Base-by-base conservation (phyloP, 441 rosid genomes). In the Populus hybrid region DNA sequence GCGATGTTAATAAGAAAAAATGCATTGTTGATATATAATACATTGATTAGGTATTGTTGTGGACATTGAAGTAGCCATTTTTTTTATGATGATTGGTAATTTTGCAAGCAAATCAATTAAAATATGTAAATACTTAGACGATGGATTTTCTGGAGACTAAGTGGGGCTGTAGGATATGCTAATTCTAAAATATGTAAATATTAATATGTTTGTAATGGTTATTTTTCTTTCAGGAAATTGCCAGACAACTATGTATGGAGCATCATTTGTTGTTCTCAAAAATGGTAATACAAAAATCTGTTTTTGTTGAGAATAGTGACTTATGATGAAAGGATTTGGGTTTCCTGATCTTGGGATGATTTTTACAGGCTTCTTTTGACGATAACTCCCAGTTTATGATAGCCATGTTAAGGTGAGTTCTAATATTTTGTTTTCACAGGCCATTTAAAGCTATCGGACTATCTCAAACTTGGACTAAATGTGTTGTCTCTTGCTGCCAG, bases 301-400 rank as follows among this genome's bases (percentile, higher is more conserved):
- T 50, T 84, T 73, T 75, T 73, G 36, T 78, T 82, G 63, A 72
- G 24, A 20, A 14, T 74, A 38, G 26, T 71, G 53, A 63, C 38
- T 80, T 76, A 14, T 64, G 56, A 26, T 61, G 64, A 45, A 81
- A 56, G 50, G 50, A 26, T 68, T 59, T 45, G 75, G 31, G 56
- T 74, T 72, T 74, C 69, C 65, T 83, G 61, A 85, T 75, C 29
- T 53, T 72, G n/a, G 31, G 21, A 76, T 78, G 14, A 72, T 72
- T 77, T 82, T 83, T 85, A 73, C 78, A 95, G 99, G 97, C 99
- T 79, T 95, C 98, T 53, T 91, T 87, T 85, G 97, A 94, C 82
- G 99, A 95, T 81, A 94, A 94, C 84, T 89, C 97, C 5, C 94
- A 95, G 72, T 95, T 95, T 87, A 86, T 92, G 81, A 76, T 94